phyloP scores from a whole-genome alignment of 305 asterid genomes.

The Fraxinus greggii region DNA sequence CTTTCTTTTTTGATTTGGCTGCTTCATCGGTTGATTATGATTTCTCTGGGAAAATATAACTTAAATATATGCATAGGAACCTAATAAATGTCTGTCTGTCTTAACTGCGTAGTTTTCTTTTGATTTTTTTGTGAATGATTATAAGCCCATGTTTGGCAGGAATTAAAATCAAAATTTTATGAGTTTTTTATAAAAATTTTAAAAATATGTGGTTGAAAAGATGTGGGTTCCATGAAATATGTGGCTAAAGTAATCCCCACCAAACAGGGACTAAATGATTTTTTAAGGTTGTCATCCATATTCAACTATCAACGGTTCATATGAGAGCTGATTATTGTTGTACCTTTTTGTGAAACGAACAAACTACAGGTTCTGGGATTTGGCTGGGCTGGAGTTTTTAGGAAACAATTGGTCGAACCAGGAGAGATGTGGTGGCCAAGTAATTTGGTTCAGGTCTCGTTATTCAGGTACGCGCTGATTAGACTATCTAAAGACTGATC shows the following conservation, averaged over 20 bases:
- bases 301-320: background rate
- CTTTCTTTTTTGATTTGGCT: background rate
- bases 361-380: slow-evolving; percentile 39
- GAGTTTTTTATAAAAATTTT: too few species aligned
- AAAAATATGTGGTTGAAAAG: background rate
- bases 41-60: background rate
- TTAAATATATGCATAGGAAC: background rate
- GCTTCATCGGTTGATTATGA: background rate
- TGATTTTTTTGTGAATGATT: background rate
- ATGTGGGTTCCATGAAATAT: too few species aligned
- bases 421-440: slow-evolving; percentile 63
- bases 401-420: slow-evolving; percentile 51
- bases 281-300: background rate
- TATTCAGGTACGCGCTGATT: slow-evolving; percentile 40
- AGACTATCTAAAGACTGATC: background rate
- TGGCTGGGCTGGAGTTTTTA: slow-evolving; percentile 60
- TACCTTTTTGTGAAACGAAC: background rate
- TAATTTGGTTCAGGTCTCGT: slow-evolving; percentile 49
- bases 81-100: background rate
- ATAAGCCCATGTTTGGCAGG: too few species aligned
- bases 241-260: too few species aligned
- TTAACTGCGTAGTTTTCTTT: background rate
- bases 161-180: too few species aligned
- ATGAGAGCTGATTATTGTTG: background rate
- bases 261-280: background rate